Percentiles rank a stretch among this genome's conserved stretches.
phyloP scores from a whole-genome alignment of 345 rosid genomes.

The Zanthoxylum bungeanum region DNA sequence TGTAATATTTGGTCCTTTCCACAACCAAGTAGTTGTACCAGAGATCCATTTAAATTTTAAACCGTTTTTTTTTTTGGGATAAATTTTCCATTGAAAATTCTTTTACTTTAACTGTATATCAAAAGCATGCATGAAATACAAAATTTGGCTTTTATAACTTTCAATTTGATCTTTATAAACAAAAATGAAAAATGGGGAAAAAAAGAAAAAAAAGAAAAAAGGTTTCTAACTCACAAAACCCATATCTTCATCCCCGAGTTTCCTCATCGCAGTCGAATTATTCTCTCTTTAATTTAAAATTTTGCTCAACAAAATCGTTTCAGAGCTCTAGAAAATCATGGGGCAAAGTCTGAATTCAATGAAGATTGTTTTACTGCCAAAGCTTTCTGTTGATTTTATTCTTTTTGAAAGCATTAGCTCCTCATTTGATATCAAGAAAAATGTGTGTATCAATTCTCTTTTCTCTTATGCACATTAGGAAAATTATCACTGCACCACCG shows the following conservation, averaged over 20 bases:
- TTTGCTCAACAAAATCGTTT: neutral
- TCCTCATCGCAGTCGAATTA: neutral
- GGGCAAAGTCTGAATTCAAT: constrained; percentile 37
- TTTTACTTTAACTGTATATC: too few species aligned
- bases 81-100: neutral
- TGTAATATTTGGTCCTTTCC: neutral
- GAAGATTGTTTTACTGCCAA: constrained; percentile 6
- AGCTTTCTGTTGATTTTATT: neutral
- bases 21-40: neutral
- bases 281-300: too few species aligned
- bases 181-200: neutral
- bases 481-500: too few species aligned
- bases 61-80: neutral
- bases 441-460: constrained; percentile 30
- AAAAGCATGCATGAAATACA: neutral
- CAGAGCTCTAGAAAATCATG: constrained; percentile 14
- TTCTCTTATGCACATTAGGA: too few species aligned
- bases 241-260: neutral
- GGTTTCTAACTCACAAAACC: neutral
- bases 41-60: neutral
- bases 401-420: constrained; percentile 45
- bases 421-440: constrained; percentile 41
- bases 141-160: neutral
- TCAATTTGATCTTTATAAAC: neutral
- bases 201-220: neutral